Evolutionary conservation across 768 basidiomycete species (phyloP).

Genomic region (Auriculariales sp.): DNA sequence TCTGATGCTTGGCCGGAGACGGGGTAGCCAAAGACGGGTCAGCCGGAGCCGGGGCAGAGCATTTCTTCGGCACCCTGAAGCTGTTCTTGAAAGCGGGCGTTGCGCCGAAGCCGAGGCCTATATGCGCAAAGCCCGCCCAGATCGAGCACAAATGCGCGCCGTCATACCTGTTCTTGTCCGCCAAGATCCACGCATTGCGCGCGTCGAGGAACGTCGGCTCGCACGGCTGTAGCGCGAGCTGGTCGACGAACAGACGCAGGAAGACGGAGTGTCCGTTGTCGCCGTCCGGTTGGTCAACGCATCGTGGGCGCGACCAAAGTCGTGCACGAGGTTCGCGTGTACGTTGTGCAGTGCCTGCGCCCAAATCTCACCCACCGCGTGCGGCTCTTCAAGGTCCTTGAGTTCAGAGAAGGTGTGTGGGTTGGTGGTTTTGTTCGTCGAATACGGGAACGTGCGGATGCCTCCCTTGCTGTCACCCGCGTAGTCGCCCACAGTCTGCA

Average conservation of each 20-base stretch:
- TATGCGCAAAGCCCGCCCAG: constrained; percentile 31
- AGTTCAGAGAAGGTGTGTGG: constrained; percentile 29
- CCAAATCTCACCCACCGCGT: constrained; percentile 29
- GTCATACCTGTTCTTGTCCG: constrained; percentile 33
- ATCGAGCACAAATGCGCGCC: constrained; percentile 31
- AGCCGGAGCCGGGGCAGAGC: too few relatives aligned
- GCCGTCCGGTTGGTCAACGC: constrained; percentile 26
- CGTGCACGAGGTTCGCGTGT: constrained; percentile 15
- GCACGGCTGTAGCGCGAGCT: constrained; percentile 31
- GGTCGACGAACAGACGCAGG: constrained; percentile 36
- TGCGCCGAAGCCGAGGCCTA: constrained; percentile 29
- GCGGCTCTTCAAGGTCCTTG: constrained; percentile 25
- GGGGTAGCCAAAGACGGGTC: too few relatives aligned
- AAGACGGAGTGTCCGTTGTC: constrained; percentile 35
- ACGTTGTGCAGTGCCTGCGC: constrained; percentile 27
- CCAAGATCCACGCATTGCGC: constrained; percentile 37
- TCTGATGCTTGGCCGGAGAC: too few relatives aligned
- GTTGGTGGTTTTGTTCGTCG: constrained; percentile 17
- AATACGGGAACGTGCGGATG: constrained; percentile 42
- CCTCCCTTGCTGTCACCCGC: constrained; percentile 32
- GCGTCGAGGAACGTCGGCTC: constrained; percentile 27
- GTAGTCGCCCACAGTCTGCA: constrained; percentile 19
- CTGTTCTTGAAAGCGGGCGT: constrained; percentile 19
- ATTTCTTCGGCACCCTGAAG: constrained; percentile 15
- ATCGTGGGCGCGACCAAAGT: constrained; percentile 15